Evolutionary conservation across 768 basidiomycete genomes (phyloP), one percentile per base, ranked within the genome.

Genomic region (Hericium erinaceus): DNA sequence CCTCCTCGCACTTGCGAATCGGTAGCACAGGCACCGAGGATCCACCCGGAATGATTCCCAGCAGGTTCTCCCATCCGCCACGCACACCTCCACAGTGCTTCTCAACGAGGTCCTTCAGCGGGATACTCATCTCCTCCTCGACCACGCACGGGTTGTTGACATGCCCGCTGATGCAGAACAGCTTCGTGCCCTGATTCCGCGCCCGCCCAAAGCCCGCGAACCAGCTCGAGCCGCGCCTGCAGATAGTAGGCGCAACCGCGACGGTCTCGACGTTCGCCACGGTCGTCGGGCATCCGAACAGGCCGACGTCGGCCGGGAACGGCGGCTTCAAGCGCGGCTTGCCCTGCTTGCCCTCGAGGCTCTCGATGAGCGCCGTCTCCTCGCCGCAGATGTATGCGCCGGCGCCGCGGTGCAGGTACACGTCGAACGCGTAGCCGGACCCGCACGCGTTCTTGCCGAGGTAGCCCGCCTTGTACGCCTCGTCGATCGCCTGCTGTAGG

Each of bases 231-330:
- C 95, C 95, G 33, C 95, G 82, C 49, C 95, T 79, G 67, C 90
- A 92, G 62, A 99, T 98, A 1, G 95, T 98, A 1, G 95, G 95
- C 0, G 95, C 94, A 33, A 98, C 95, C 16, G 95, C 90, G 56
- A 99, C 93, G 8, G 95, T 99, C 77, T 99, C 95, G 48, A 99
- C 95, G 66, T 98, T 98, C 48, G 95, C 95, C 39, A 99, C 95
- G 6, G 95, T 98, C 1, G 93, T 89, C 0, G 95, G 95, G 70
- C 93, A 97, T 0, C 95, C 95, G 67, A 99, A 99, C 54, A 98
- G 78, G 53, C 95, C 95, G 49, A 98, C 95, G 61, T 98, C 95
- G 56, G 95, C 95, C 3, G 95, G 95, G 84, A 98, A 99, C 44
- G 95, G 95, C 3, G 95, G 95, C 77, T 99, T 99, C 62, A 99